A percentile compares a stretch with the other conserved stretches of the same genome.
These are phyloP conservation scores for Penicillium occitanis DNA, from an alignment of 2,329 filamentous ascomycete species.

Conservation along the genomic window DNA sequence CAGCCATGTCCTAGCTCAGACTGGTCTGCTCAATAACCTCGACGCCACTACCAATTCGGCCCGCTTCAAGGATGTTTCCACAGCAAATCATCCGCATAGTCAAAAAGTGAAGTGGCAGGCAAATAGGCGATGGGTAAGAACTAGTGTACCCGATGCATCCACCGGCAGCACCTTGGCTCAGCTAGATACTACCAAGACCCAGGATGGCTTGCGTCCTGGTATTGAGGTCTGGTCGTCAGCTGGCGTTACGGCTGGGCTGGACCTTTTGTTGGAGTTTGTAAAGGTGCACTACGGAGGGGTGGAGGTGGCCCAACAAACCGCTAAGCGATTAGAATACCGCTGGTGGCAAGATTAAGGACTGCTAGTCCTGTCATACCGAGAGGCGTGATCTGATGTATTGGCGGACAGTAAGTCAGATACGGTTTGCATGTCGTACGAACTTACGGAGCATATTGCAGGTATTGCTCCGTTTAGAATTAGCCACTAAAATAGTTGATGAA, in stretches of 20 bases:
- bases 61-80: constrained; percentile 14
- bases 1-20: constrained; percentile 16
- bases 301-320: constrained; percentile 1
- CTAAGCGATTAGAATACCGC: constrained; percentile 13
- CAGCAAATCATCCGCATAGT: constrained; percentile 14
- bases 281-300: constrained; percentile 10
- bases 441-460: not conserved
- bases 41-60: constrained; percentile 18
- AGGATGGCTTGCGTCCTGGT: constrained; percentile 4
- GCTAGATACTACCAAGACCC: not conserved
- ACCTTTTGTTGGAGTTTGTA: constrained; percentile 16
- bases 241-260: constrained; percentile 11
- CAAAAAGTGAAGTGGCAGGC: constrained; percentile 13
- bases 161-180: not conserved
- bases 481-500: not conserved
- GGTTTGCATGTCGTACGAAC: constrained; percentile 3
- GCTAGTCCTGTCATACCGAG: not conserved
- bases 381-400: not conserved
- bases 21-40: constrained; percentile 13
- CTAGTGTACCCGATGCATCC: constrained; percentile 7
- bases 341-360: not conserved
- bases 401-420: not conserved
- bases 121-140: constrained; percentile 13
- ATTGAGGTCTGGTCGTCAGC: constrained; percentile 16
- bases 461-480: not conserved